Evolutionary conservation across 2,329 filamentous ascomycete species (phyloP).

Genomic region (Alternaria brassicicola): DNA sequence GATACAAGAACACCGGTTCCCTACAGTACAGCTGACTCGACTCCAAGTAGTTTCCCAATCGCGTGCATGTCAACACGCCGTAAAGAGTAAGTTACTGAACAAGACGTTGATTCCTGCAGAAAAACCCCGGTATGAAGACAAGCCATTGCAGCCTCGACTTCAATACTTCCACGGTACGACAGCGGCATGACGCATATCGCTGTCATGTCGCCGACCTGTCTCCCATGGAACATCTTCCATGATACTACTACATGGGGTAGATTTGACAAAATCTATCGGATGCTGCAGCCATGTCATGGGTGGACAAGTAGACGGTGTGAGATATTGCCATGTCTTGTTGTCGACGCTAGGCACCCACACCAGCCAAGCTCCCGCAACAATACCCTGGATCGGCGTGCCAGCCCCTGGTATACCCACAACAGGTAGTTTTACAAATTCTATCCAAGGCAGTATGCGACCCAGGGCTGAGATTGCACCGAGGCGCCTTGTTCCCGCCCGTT

Average conservation of each 20-base stretch:
- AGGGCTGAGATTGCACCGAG: neutral
- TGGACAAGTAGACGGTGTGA: slow-evolving; percentile 2
- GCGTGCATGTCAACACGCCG: neutral
- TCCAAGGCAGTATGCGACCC: neutral
- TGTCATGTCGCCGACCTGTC: slow-evolving; percentile 5
- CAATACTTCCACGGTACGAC: slow-evolving; percentile 12
- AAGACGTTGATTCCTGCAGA: slow-evolving; percentile 5
- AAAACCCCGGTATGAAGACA: slow-evolving; percentile 4
- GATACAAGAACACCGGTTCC: slow-evolving; percentile 1
- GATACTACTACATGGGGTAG: slow-evolving; percentile 9
- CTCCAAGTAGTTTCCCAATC: neutral
- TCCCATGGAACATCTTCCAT: neutral
- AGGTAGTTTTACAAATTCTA: neutral
- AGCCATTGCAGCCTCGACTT: slow-evolving; percentile 10
- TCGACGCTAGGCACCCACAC: slow-evolving; percentile 4
- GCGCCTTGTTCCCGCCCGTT: neutral
- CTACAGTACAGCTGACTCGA: slow-evolving; percentile 6
- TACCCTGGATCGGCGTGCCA: slow-evolving; percentile 9
- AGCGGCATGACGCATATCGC: slow-evolving; percentile 11
- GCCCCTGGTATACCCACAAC: neutral
- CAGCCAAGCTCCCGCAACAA: slow-evolving; percentile 4
- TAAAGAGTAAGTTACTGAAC: neutral
- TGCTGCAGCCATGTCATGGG: slow-evolving; percentile 7
- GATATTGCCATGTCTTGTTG: slow-evolving; percentile 8
- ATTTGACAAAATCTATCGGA: slow-evolving; percentile 3